phyloP scores from a whole-genome alignment of 371 early-diverging fungal species.

The Lichtheimia hyalospora region DNA sequence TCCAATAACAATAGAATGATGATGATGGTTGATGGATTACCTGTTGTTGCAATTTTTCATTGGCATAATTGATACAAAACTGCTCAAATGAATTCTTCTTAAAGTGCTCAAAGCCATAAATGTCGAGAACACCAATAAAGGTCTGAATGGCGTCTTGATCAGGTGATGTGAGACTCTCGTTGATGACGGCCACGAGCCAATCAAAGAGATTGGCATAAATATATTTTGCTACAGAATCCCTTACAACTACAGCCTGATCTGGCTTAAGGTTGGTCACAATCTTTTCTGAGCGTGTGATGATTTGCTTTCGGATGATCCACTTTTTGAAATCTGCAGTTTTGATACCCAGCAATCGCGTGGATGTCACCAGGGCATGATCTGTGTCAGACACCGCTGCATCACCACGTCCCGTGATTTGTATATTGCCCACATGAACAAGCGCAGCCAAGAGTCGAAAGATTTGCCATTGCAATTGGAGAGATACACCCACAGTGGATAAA shows the following conservation, averaged over 20 bases:
- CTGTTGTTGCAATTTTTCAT: slow-evolving; percentile 94
- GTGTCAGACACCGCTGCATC: slow-evolving; percentile 68
- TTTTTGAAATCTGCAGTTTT: slow-evolving; percentile 71
- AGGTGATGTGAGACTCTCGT: slow-evolving; percentile 66
- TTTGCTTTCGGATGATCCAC: slow-evolving; percentile 87
- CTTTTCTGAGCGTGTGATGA: slow-evolving; percentile 79
- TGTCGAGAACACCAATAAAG: slow-evolving; percentile 94
- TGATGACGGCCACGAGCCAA: slow-evolving; percentile 83
- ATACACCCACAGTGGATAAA: slow-evolving; percentile 80
- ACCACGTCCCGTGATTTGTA: slow-evolving; percentile 66
- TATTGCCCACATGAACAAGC: slow-evolving; percentile 87
- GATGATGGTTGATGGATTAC: not conserved
- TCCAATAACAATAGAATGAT: too few relatives aligned
- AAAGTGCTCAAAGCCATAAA: slow-evolving; percentile 95
- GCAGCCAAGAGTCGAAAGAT: slow-evolving; percentile 85
- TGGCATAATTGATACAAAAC: slow-evolving; percentile 97
- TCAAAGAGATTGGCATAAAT: slow-evolving; percentile 89
- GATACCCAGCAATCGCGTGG: slow-evolving; percentile 67
- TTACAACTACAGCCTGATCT: slow-evolving; percentile 69
- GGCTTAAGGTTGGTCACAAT: slow-evolving; percentile 73
- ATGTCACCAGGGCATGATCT: slow-evolving; percentile 62
- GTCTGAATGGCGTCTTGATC: slow-evolving; percentile 33
- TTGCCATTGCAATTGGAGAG: slow-evolving; percentile 75
- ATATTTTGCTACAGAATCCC: slow-evolving; percentile 90
- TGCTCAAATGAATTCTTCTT: slow-evolving; percentile 97